phyloP scores from a whole-genome alignment of 2,329 filamentous ascomycete genomes.

The Didymella segeticola region DNA sequence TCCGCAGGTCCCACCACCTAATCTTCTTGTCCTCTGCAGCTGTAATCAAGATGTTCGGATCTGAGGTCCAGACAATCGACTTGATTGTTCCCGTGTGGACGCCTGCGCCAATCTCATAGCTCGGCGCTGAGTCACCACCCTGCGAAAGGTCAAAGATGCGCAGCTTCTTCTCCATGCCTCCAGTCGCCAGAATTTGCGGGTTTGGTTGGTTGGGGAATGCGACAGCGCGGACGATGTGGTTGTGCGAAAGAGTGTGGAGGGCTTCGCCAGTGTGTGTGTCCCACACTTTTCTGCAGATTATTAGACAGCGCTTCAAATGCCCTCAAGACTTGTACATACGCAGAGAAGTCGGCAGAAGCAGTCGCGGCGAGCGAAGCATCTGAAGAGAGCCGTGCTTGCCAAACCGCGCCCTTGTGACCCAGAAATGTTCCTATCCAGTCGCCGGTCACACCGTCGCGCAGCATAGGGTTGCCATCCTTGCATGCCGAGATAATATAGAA shows the following conservation, averaged over 20 bases:
- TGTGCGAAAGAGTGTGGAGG: conserved; percentile 84
- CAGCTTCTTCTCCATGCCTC: conserved; percentile 95
- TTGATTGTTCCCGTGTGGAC: conserved; percentile 90
- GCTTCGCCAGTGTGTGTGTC: conserved; percentile 94
- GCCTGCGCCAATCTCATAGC: conserved; percentile 87
- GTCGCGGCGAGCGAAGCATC: conserved; percentile 90
- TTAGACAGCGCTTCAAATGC: conserved; percentile 28
- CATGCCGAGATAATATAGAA: conserved; percentile 95
- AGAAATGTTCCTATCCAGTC: conserved; percentile 87
- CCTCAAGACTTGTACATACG: conserved; percentile 61
- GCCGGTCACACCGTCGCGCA: conserved; percentile 92
- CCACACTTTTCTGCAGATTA: conserved; percentile 79
- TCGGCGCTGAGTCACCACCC: conserved; percentile 57
- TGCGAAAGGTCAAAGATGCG: conserved; percentile 87
- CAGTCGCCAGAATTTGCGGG: conserved; percentile 84
- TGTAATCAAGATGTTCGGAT: conserved; percentile 87
- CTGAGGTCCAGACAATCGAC: conserved; percentile 91
- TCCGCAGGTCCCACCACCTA: conserved; percentile 91
- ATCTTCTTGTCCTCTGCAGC: conserved; percentile 89
- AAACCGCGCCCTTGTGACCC: conserved; percentile 97
- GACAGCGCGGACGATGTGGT: conserved; percentile 93
- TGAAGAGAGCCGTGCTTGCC: conserved; percentile 89
- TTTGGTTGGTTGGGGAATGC: conserved; percentile 79
- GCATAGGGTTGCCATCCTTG: conserved; percentile 98
- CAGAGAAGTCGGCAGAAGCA: conserved; percentile 93